A percentile compares a stretch with the other conserved stretches of the same genome.
These are phyloP conservation scores for Termitomyces sp. DNA, from an alignment of 1,284 basidiomycete genomes.

Conservation along the genomic window DNA sequence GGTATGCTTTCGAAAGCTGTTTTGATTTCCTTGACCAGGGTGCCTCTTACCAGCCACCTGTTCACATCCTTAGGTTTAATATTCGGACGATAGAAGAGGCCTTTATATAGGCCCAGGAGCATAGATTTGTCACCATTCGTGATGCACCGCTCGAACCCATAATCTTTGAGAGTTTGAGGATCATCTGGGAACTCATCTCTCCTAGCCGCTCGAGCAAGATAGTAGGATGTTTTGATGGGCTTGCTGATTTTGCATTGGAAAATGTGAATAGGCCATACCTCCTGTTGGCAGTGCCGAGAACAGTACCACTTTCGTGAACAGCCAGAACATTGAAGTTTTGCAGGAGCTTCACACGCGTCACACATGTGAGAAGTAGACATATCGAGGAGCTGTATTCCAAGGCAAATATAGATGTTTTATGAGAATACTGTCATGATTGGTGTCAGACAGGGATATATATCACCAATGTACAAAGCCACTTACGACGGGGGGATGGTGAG, in stretches of 20 bases:
- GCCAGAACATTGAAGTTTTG: conserved; percentile 16
- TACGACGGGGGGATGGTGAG: neutral
- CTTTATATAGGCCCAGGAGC: conserved; percentile 30
- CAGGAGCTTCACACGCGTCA: neutral
- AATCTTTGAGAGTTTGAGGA: conserved; percentile 29
- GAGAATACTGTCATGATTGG: neutral
- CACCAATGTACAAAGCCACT: neutral
- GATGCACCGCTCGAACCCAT: conserved; percentile 27
- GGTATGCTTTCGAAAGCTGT: conserved; percentile 23
- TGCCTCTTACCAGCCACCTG: conserved; percentile 27
- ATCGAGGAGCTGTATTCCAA: neutral
- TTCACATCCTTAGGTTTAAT: conserved; percentile 26
- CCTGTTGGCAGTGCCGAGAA: conserved; percentile 25
- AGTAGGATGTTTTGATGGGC: conserved; percentile 29
- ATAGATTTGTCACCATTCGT: conserved; percentile 13
- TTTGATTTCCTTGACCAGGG: conserved; percentile 30
- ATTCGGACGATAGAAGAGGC: conserved; percentile 17
- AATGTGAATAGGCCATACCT: conserved; percentile 28
- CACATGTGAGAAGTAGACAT: neutral
- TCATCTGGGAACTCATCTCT: conserved; percentile 25
- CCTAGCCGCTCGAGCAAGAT: conserved; percentile 23
- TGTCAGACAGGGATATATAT: neutral
- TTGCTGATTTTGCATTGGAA: conserved; percentile 28
- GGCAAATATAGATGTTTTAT: neutral
- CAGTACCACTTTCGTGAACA: conserved; percentile 28